These are phyloP conservation scores for Liquidambar formosana DNA, from an alignment of 164 flowering plant genomes.

Conservation along the genomic window DNA sequence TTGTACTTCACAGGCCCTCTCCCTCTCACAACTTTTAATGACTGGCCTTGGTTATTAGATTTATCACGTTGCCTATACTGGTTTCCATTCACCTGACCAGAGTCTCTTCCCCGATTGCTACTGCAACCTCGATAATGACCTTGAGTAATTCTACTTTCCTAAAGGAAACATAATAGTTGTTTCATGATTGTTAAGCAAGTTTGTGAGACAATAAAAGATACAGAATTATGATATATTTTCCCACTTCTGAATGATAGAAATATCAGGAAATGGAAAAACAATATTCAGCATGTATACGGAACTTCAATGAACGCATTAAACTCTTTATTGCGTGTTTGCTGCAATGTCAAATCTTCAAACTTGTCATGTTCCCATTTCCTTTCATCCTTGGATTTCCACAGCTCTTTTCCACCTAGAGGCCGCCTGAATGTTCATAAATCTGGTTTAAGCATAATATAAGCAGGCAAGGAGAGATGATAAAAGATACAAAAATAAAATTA, in stretches of 20 bases:
- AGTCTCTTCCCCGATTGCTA: neutral
- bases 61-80: neutral
- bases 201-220: neutral
- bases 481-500: neutral
- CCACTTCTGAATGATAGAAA: neutral
- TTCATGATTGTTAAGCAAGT: neutral
- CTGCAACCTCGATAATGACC: neutral
- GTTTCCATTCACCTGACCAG: neutral
- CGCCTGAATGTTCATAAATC: neutral
- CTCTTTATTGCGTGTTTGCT: neutral
- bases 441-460: neutral
- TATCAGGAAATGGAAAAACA: neutral
- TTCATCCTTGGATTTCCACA: slow-evolving; percentile 7
- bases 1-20: slow-evolving; percentile 13
- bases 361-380: slow-evolving; percentile 20
- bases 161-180: neutral
- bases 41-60: neutral
- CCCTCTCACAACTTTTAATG: slow-evolving; percentile 9
- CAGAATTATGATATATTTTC: neutral
- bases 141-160: slow-evolving; percentile 1
- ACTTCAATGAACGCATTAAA: slow-evolving; percentile 3
- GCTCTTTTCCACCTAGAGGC: neutral
- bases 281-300: slow-evolving; percentile 3
- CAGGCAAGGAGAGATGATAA: neutral
- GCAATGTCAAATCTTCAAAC: slow-evolving; percentile 12